These are phyloP conservation scores for Aureobasidium sp. DNA, from an alignment of 2,329 filamentous ascomycete species.

Conservation along the genomic window DNA sequence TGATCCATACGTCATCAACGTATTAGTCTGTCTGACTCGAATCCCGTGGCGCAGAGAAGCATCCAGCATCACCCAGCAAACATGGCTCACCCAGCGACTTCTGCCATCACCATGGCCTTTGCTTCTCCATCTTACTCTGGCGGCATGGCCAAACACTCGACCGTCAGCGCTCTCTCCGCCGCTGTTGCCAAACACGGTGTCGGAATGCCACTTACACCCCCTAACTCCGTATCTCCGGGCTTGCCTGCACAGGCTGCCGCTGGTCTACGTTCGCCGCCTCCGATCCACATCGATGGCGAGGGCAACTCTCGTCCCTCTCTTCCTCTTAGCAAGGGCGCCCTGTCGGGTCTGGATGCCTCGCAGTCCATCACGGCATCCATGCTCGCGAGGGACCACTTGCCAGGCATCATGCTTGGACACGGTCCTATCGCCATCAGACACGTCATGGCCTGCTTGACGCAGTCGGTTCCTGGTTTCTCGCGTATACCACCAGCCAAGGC, in stretches of 20 bases:
- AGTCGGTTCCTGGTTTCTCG: conserved; percentile 86
- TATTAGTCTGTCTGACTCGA: conserved; percentile 17
- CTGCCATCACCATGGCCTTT: conserved; percentile 27
- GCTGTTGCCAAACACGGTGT: conserved; percentile 26
- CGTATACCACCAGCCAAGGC: conserved; percentile 85
- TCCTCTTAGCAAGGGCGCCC: conserved; percentile 43
- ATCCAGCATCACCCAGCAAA: conserved; percentile 20
- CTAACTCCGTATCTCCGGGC: conserved; percentile 88
- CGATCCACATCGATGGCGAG: conserved; percentile 67
- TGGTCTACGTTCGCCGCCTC: conserved; percentile 35
- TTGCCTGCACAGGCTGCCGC: conserved; percentile 66
- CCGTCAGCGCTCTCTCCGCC: conserved; percentile 16
- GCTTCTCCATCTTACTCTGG: conserved; percentile 24
- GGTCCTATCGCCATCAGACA: conserved; percentile 90
- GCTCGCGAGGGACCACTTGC: conserved; percentile 83
- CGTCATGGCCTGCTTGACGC: conserved; percentile 90
- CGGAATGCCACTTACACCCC: conserved; percentile 72
- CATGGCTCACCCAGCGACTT: conserved; percentile 28
- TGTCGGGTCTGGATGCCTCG: conserved; percentile 59
- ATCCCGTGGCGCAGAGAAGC: conserved; percentile 28
- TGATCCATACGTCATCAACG: conserved; percentile 16
- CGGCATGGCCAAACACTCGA: conserved; percentile 10
- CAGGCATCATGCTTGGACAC: conserved; percentile 80
- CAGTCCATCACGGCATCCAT: conserved; percentile 78
- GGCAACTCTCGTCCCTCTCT: conserved; percentile 35